Evolutionary conservation across 208 protist species (phyloP), one percentile per base, ranked within the genome.

Genomic region (Trypanosoma theileri): DNA sequence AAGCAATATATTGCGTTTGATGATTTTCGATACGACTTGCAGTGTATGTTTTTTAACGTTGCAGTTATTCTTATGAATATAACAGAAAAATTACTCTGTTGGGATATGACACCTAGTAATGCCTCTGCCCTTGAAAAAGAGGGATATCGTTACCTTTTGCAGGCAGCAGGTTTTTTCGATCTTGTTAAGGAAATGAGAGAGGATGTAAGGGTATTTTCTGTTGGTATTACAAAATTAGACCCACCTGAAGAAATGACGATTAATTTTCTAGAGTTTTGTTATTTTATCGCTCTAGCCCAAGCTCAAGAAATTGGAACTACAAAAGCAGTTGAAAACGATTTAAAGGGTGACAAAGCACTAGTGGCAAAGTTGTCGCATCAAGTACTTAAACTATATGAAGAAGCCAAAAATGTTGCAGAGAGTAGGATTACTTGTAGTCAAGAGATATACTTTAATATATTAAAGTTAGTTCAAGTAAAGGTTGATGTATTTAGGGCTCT

Each of bases 11-110:
- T 80, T 44, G 58, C 60, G 0, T 88, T 80, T 66, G 81, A 89
- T 63, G 85, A 89, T 66, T 94, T 90, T 72, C 73, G 85, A 13
- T 90, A 90, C 61, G 88, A 91, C 26, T 69, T 94, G 44, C 51
- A 81, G 14, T 70, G 71, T 6, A 75, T 94, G 53, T 89, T 86
- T 60, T 91, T 83, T 61, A 89, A 91, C 64, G 61, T 89, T 4
- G 82, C 68, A 6, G 83, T 71, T 14, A 46, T 75, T 59, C 53
- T 85, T 13, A 76, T 84, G 70, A 85, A 87, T 52, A 69, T 90
- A 9, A 67, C 74, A n/a, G 80, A 90, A 46, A 71, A 84, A 52
- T 46, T 86, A 6, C 52, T 90, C 4, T 81, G 66, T 54, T 75
- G 84, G 10, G 51, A 75, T 4, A 60, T 56, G 42, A 35, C 21